Evolutionary conservation across 2,329 filamentous ascomycete genomes (phyloP).

Genomic region (Botryotinia calthae): DNA sequence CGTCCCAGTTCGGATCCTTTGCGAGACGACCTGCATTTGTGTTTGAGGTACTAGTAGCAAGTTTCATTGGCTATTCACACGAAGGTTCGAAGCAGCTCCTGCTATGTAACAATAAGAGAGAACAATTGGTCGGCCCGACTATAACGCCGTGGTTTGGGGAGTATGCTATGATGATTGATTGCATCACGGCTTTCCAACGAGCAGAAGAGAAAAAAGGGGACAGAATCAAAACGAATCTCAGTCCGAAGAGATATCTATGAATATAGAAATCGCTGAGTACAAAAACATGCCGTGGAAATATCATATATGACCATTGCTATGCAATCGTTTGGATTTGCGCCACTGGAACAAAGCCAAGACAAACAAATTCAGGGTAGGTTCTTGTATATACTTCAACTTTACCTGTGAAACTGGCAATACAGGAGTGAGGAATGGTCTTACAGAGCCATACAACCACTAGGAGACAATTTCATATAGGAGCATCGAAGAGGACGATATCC

Average conservation of each 20-base stretch:
- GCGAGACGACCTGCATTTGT: background rate
- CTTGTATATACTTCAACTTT: background rate
- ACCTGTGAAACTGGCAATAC: background rate
- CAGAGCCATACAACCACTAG: background rate
- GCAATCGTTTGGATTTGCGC: background rate
- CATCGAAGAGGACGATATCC: background rate
- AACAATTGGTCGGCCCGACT: background rate
- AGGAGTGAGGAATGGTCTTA: background rate
- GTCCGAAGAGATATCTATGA: background rate
- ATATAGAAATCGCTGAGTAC: background rate
- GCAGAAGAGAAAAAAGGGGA: background rate
- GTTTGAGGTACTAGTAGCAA: background rate
- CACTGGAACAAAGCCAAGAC: background rate
- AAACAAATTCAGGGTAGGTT: background rate
- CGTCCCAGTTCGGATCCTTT: background rate
- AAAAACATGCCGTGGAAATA: background rate
- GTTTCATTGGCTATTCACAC: conserved; percentile 4
- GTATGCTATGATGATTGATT: background rate
- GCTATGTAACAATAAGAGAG: background rate
- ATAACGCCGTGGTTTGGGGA: background rate
- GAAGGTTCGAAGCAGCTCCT: background rate
- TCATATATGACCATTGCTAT: background rate
- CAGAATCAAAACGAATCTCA: background rate
- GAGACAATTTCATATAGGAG: background rate
- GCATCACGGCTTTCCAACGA: background rate